phyloP scores from a whole-genome alignment of 371 early-diverging fungal species.

The Mucor racemosus region DNA sequence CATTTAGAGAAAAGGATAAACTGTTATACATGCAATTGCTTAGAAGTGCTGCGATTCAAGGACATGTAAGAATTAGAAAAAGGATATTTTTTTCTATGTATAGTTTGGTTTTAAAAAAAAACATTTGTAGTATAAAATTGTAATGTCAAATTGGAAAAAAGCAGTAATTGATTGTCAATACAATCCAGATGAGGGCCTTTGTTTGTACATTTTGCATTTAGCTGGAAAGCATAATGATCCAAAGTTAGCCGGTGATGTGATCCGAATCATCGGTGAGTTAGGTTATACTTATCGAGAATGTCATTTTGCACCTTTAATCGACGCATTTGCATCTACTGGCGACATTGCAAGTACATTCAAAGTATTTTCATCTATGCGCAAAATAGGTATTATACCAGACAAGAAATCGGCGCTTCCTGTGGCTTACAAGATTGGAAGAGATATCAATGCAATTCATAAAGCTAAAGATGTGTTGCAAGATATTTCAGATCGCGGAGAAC shows the following conservation, averaged over 20 bases:
- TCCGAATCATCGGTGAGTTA: constrained; percentile 47
- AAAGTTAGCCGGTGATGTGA: constrained; percentile 55
- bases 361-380: constrained; percentile 64
- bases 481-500: constrained; percentile 22
- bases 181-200: constrained; percentile 67
- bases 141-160: constrained; percentile 50
- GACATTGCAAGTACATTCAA: constrained; percentile 63
- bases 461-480: constrained; percentile 51
- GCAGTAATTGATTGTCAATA: constrained; percentile 38
- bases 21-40: constrained; percentile 41
- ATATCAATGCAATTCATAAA: constrained; percentile 35
- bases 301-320: constrained; percentile 71
- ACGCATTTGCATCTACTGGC: constrained; percentile 58
- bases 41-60: constrained; percentile 50
- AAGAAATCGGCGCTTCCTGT: constrained; percentile 42
- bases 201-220: constrained; percentile 54
- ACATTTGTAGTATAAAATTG: constrained; percentile 43
- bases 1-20: constrained; percentile 32
- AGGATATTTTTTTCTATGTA: background rate
- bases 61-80: constrained; percentile 42
- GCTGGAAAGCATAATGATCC: constrained; percentile 66
- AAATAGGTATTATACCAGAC: constrained; percentile 47
- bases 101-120: background rate
- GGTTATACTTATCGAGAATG: constrained; percentile 56
- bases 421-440: constrained; percentile 27